Conservation (phyloP, 148 eudicot genomes). For the Rhododendron molle region DNA sequence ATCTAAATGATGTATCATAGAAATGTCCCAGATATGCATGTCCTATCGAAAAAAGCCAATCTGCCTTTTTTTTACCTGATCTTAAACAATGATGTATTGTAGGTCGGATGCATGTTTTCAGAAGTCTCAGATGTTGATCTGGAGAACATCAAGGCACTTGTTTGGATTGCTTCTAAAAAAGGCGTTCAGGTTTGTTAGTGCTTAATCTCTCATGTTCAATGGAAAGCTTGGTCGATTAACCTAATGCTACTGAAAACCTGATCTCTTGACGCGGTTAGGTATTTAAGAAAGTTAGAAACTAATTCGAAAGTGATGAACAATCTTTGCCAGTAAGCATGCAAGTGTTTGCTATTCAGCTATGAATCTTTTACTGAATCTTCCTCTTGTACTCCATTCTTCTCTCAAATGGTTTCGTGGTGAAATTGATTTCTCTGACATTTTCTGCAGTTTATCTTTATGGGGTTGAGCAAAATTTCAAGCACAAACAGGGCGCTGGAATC, state of each 20-base stretch:
- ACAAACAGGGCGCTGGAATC: slow-evolving; percentile 23
- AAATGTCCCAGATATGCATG: background rate
- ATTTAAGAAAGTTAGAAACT: background rate
- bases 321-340: background rate
- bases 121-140: slow-evolving; percentile 42
- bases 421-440: slow-evolving; percentile 11
- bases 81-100: slow-evolving; percentile 11
- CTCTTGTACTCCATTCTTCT: slow-evolving; percentile 1
- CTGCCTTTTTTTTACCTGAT: background rate
- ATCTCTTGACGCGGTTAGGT: background rate
- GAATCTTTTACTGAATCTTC: background rate
- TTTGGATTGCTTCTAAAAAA: slow-evolving; percentile 34
- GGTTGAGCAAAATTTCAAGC: slow-evolving; percentile 26
- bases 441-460: slow-evolving; percentile 48
- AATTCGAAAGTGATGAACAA: background rate
- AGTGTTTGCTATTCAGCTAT: background rate
- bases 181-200: slow-evolving; percentile 52
- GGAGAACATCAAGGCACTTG: slow-evolving; percentile 42
- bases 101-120: slow-evolving; percentile 51
- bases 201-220: background rate
- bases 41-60: background rate
- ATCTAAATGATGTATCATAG: background rate
- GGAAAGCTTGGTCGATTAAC: slow-evolving; percentile 1
- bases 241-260: background rate
- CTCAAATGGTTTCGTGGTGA: background rate